Evolutionary conservation across 78 protist genomes (phyloP).

Genomic region (Polysphondylium violaceum): DNA sequence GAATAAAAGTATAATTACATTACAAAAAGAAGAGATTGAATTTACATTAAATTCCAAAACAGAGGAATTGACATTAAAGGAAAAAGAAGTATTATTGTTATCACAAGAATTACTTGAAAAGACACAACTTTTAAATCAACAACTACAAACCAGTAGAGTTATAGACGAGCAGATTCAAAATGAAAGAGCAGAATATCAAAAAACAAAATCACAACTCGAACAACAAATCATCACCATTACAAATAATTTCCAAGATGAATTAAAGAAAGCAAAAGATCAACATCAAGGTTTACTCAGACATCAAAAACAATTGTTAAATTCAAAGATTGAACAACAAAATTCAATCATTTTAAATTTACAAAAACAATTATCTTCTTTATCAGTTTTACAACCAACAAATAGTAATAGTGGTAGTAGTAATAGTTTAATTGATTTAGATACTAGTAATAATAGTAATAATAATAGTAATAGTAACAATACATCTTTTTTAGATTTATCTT

Average conservation of each 20-base stretch:
- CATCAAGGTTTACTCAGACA: constrained; percentile 62
- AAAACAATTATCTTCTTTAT: constrained; percentile 20
- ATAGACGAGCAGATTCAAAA: constrained; percentile 16
- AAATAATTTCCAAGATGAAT: constrained; percentile 7
- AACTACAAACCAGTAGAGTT: constrained; percentile 6
- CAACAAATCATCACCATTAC: not conserved
- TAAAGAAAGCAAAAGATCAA: constrained; percentile 57
- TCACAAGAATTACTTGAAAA: not conserved
- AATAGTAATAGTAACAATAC: not conserved
- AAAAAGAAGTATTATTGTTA: not conserved
- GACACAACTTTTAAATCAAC: constrained; percentile 12
- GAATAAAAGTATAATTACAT: not conserved
- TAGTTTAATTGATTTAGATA: constrained; percentile 22
- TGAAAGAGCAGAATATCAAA: not conserved
- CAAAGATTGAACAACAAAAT: constrained; percentile 39
- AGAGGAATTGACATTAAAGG: constrained; percentile 32
- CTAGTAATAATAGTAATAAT: not conserved
- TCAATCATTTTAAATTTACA: constrained; percentile 12
- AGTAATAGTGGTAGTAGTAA: not conserved
- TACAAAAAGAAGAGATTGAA: constrained; percentile 53
- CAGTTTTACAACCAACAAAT: not conserved
- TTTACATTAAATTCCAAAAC: constrained; percentile 12
- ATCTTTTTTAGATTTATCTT: no score
- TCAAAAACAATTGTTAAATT: constrained; percentile 48
- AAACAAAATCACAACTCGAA: constrained; percentile 20